These are phyloP conservation scores for Kitagawia praeruptora DNA, from an alignment of 129 eudicot species.

Conservation along the genomic window DNA sequence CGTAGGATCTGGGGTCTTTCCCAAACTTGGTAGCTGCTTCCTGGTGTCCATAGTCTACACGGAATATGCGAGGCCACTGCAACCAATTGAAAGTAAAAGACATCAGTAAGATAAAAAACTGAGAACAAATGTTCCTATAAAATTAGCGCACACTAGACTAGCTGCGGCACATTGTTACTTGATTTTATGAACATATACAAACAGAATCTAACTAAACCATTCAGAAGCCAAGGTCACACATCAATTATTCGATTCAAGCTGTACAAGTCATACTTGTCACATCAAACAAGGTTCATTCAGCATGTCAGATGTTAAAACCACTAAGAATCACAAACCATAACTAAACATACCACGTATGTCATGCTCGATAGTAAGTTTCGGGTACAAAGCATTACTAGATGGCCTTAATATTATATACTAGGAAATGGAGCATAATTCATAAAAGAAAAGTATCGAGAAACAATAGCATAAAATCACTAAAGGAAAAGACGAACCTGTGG, in stretches of 20 bases:
- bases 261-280: neutral
- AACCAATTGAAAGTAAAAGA: slow-evolving; percentile 4
- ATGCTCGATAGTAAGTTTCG: neutral
- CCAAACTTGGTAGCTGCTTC: slow-evolving; percentile 93
- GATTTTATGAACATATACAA: neutral
- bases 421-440: neutral
- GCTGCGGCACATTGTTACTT: neutral
- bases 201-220: neutral
- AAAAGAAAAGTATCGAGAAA: neutral
- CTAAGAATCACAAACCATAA: neutral
- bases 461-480: neutral
- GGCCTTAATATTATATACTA: neutral
- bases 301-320: neutral
- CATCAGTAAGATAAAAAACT: neutral
- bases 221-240: neutral
- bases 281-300: neutral
- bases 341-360: neutral
- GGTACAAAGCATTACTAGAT: neutral
- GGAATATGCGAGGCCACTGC: slow-evolving; percentile 98
- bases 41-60: slow-evolving; percentile 97
- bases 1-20: slow-evolving; percentile 84
- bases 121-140: neutral
- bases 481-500: slow-evolving; percentile 60
- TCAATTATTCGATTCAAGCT: neutral
- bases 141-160: neutral